Conservation (phyloP, 805 yeast genomes). For the Saturnispora halmiae region DNA sequence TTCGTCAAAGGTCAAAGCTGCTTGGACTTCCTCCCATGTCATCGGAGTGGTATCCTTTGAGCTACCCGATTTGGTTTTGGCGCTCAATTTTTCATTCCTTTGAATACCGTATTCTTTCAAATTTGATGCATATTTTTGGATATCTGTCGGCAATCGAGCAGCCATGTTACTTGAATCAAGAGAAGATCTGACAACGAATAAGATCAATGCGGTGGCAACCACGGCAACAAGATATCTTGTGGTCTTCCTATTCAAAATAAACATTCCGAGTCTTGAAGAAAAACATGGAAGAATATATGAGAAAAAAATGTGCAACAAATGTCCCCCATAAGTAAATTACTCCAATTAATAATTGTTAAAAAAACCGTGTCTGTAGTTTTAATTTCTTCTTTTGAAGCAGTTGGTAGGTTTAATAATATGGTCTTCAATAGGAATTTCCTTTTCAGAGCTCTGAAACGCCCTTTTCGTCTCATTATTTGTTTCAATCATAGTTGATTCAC, state of each 20-base stretch:
- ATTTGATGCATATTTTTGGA: slow-evolving; percentile 19
- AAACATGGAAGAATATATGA: not conserved
- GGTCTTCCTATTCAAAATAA: slow-evolving; percentile 16
- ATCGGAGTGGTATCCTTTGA: slow-evolving; percentile 19
- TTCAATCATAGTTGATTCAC: no score
- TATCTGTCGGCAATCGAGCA: slow-evolving; percentile 10
- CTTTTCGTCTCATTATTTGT: no score
- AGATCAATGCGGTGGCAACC: slow-evolving; percentile 9
- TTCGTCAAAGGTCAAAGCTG: slow-evolving; percentile 21
- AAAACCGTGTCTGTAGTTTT: not conserved
- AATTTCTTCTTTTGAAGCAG: no score
- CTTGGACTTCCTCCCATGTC: slow-evolving; percentile 21
- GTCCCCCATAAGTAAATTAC: no score
- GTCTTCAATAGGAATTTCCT: no score
- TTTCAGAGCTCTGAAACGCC: no score
- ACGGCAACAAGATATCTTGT: slow-evolving; percentile 18
- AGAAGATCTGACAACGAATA: slow-evolving; percentile 8
- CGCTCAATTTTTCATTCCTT: slow-evolving; percentile 21
- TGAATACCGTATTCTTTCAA: slow-evolving; percentile 22
- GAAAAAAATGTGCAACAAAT: not conserved
- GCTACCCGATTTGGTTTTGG: not conserved
- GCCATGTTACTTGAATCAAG: slow-evolving; percentile 5
- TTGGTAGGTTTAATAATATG: no score
- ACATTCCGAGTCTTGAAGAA: not conserved
- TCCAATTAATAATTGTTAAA: not conserved